Percentiles rank a stretch among this genome's conserved stretches.
phyloP scores from a whole-genome alignment of 176 grass and related monocot genomes.

The Tillandsia fasciculata region DNA sequence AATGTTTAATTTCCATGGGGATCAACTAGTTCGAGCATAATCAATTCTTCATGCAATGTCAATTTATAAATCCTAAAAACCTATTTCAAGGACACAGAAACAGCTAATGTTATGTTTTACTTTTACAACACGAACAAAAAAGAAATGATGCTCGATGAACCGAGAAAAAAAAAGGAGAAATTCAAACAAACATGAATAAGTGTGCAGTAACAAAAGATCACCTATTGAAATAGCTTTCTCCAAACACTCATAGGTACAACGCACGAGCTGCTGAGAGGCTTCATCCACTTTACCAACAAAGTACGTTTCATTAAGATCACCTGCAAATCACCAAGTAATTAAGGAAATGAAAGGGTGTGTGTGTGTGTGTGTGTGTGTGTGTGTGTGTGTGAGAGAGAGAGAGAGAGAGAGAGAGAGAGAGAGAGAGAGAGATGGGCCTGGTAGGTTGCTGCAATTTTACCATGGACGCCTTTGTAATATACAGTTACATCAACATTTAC shows the following conservation, averaged over 20 bases:
- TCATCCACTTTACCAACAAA: constrained; percentile 98
- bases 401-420: not conserved
- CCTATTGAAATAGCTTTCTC: constrained; percentile 99
- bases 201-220: constrained; percentile 18
- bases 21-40: too few relatives aligned
- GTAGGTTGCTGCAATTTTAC: constrained; percentile 36
- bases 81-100: not conserved
- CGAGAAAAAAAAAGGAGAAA: constrained; percentile 7
- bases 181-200: constrained; percentile 6
- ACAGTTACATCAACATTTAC: constrained; percentile 93
- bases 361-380: too few relatives aligned
- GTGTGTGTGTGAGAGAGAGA: not conserved
- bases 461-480: constrained; percentile 86
- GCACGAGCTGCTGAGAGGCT: constrained; percentile 85
- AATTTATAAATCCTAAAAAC: too few relatives aligned
- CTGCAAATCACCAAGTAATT: constrained; percentile 33
- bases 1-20: too few relatives aligned
- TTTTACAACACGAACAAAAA: not conserved
- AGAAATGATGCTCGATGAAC: constrained; percentile 7
- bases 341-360: not conserved
- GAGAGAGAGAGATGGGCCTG: not conserved
- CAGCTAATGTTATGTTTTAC: not conserved
- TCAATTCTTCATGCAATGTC: too few relatives aligned
- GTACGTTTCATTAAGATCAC: constrained; percentile 97
- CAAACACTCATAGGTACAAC: constrained; percentile 87